phyloP scores from a whole-genome alignment of 2,329 filamentous ascomycete species.

The Pleoardoris graminearum region DNA sequence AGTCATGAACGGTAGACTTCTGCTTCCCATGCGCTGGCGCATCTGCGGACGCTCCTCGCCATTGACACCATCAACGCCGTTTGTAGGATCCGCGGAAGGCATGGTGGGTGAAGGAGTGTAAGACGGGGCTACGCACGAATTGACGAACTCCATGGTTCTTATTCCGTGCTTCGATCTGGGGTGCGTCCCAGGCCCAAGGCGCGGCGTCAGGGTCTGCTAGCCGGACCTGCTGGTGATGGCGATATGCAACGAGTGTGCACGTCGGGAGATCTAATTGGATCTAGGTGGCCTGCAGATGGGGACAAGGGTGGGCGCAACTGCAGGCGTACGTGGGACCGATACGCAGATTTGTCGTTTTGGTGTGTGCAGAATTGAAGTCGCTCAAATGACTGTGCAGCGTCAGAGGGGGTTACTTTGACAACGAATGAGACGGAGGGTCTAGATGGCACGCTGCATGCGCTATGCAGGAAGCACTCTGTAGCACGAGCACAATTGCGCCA shows the following conservation, averaged over 20 bases:
- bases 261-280: conserved; percentile 31
- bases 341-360: conserved; percentile 38
- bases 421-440: conserved; percentile 12
- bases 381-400: conserved; percentile 25
- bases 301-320: conserved; percentile 19
- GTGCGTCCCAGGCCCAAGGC: conserved; percentile 21
- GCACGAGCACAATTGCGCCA: not conserved
- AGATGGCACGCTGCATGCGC: conserved; percentile 5
- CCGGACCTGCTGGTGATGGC: conserved; percentile 21
- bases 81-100: conserved; percentile 25
- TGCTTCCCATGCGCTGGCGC: conserved; percentile 35
- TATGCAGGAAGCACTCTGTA: not conserved
- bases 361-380: conserved; percentile 29
- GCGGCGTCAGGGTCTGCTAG: conserved; percentile 23
- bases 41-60: conserved; percentile 21
- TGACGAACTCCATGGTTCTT: conserved; percentile 47
- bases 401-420: conserved; percentile 34
- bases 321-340: conserved; percentile 22
- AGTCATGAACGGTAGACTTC: conserved; percentile 46
- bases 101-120: conserved; percentile 20
- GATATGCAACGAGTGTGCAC: conserved; percentile 28
- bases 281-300: too few species aligned
- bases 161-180: conserved; percentile 30
- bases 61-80: conserved; percentile 22
- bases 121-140: conserved; percentile 41